Conservation (phyloP, 192 early-diverging fungal genomes). For the Coemansia sp. region DNA sequence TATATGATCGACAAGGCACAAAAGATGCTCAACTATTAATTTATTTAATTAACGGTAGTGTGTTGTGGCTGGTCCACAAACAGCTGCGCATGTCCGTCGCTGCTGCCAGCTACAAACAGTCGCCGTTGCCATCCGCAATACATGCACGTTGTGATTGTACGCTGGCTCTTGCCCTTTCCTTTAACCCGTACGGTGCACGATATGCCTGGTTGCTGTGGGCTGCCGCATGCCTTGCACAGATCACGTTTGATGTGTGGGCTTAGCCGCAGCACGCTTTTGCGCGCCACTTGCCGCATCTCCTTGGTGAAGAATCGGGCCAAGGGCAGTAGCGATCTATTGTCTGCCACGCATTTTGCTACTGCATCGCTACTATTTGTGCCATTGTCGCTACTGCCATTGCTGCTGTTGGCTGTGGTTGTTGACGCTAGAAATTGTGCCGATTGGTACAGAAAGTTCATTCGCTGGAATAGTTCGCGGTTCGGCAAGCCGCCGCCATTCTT, state of each 20-base stretch:
- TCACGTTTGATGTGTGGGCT: conserved; percentile 46
- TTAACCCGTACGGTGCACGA: conserved; percentile 36
- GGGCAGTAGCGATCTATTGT: conserved; percentile 10
- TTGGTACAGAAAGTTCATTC: conserved; percentile 51
- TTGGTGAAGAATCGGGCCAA: conserved; percentile 38
- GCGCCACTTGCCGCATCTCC: conserved; percentile 44
- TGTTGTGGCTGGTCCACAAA: conserved; percentile 40
- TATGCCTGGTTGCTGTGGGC: conserved; percentile 33
- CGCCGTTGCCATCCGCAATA: conserved; percentile 30
- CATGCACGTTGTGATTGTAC: conserved; percentile 36
- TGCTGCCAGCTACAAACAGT: conserved; percentile 15
- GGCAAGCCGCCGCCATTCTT: conserved; percentile 22
- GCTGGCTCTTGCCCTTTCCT: conserved; percentile 16
- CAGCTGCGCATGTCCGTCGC: conserved; percentile 11
- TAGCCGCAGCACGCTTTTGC: conserved; percentile 44
- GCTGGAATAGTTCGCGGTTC: conserved; percentile 42
- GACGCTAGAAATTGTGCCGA: conserved; percentile 34
- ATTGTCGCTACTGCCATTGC: conserved; percentile 2
- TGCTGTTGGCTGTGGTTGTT: not conserved
- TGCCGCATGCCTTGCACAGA: conserved; percentile 32
- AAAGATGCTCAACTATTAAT: conserved; percentile 36
- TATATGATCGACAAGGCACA: conserved; percentile 41
- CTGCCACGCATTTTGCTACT: conserved; percentile 3
- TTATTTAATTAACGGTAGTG: conserved; percentile 13
- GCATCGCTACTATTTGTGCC: not conserved